Evolutionary conservation across 2,329 filamentous ascomycete species (phyloP), one percentile per base, ranked within the genome.

Genomic region (Daldinia eschscholtzii): DNA sequence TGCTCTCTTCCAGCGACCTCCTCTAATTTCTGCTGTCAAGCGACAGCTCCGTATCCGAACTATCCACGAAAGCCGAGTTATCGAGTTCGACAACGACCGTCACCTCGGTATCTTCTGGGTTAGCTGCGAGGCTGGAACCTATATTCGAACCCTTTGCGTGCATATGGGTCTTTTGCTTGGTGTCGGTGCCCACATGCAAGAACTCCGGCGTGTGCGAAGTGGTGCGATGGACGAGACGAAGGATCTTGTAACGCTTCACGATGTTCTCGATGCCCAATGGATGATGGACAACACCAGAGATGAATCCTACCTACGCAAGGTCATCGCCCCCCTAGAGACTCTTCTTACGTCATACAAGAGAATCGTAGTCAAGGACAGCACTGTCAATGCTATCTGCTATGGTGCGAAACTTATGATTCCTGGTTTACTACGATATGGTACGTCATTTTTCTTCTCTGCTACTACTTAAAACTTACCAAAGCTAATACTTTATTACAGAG

Each of bases 61-160:
- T 71, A 97, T 99, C 76, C 92, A 98, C 86, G 94, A 98, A 84
- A 97, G 92, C 89, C 97, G 97, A 85, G 87, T 98, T 62, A 89
- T 93, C 80, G 96, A 99, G 85, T 99, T 98, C 80, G 96, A 99
- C 86, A 98, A 99, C 80, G 95, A 98, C 78, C 91, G 96, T 77
- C 94, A 98, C 81, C 88, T 99, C 41, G 96, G 93, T 82, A 95
- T 98, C 64, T 99, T 99, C 88, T 98, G 96, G 95, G 96, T 98
- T 76, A 97, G 93, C 83, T 99, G 96, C 83, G 96, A 99, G 84
- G 96, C 94, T 65, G 96, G 96, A 81, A 99, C 96, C 72, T 99
- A 99, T 83, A 98, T 99, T 81, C 93, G 96, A 86, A 99, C 96
- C 41, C 90, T 99, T 55, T 98, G 96, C 83, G 95, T 98, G 48